Conservation (phyloP, 2,329 filamentous ascomycete species). For the Colletotrichum cordylinicola region DNA sequence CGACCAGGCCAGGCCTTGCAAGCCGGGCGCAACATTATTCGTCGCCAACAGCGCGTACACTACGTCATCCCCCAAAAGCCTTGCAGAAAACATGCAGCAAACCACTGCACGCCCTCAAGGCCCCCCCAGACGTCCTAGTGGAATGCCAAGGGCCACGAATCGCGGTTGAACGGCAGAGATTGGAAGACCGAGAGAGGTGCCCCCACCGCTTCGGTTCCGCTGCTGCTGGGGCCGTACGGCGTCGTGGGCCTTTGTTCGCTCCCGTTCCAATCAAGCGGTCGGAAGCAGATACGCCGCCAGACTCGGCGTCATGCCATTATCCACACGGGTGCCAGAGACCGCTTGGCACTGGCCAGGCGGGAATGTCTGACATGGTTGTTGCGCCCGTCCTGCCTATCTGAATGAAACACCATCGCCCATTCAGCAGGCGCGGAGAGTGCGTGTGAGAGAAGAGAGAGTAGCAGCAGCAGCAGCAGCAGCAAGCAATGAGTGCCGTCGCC, state of each 20-base stretch:
- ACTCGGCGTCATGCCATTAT: conserved; percentile 4
- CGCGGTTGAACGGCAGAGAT: conserved; percentile 2
- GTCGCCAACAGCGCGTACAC: neutral
- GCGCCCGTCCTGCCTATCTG: neutral
- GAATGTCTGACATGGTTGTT: neutral
- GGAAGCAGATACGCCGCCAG: neutral
- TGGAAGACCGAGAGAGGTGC: neutral
- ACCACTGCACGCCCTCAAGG: neutral
- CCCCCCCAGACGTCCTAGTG: neutral
- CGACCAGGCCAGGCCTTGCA: neutral
- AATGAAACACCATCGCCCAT: neutral
- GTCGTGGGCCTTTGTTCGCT: neutral
- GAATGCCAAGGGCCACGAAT: neutral
- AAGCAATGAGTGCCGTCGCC: neutral
- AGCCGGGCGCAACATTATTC: neutral
- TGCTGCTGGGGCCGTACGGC: neutral
- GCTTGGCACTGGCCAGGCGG: neutral
- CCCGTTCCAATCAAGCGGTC: conserved; percentile 3
- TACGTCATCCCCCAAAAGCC: neutral
- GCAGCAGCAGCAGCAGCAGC: neutral
- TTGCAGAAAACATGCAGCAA: neutral
- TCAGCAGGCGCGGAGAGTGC: neutral
- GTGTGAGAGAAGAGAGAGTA: neutral
- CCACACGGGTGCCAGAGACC: neutral
- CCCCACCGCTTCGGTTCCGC: neutral